phyloP scores from a whole-genome alignment of 2,329 filamentous ascomycete species.

The Fragosphaeria purpurea region DNA sequence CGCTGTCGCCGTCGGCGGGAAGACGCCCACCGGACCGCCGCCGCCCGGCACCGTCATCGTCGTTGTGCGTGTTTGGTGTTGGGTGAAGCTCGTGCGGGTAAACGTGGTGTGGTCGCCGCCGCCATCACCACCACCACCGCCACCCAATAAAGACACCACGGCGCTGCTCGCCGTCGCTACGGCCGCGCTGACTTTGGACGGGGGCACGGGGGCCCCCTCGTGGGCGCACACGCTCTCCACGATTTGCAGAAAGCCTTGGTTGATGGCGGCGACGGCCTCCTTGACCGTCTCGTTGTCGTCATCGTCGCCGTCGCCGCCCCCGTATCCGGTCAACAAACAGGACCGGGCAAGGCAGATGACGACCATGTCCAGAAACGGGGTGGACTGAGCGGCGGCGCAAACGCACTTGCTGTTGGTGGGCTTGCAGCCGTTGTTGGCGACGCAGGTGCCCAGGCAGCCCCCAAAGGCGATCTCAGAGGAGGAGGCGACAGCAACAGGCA shows the following conservation, averaged over 20 bases:
- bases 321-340: conserved; percentile 7
- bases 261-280: conserved; percentile 4
- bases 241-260: conserved; percentile 7
- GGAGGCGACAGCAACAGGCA: not conserved
- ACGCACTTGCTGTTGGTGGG: conserved; percentile 8
- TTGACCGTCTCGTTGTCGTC: not conserved
- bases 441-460: conserved; percentile 11
- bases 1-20: not conserved
- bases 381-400: conserved; percentile 5
- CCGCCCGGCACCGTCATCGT: not conserved
- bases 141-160: not conserved
- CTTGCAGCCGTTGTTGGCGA: conserved; percentile 10
- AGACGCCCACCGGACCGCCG: not conserved
- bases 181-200: conserved; percentile 5
- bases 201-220: conserved; percentile 3
- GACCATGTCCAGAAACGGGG: conserved; percentile 9
- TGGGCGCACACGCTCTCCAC: conserved; percentile 9
- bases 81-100: too few species aligned
- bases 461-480: conserved; percentile 4
- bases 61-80: not conserved
- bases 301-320: not conserved
- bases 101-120: not conserved
- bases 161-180: conserved; percentile 10
- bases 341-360: conserved; percentile 10
- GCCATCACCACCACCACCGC: too few species aligned